Evolutionary conservation across 306 rosid genomes (phyloP).

Genomic region (Trifolium dubium): DNA sequence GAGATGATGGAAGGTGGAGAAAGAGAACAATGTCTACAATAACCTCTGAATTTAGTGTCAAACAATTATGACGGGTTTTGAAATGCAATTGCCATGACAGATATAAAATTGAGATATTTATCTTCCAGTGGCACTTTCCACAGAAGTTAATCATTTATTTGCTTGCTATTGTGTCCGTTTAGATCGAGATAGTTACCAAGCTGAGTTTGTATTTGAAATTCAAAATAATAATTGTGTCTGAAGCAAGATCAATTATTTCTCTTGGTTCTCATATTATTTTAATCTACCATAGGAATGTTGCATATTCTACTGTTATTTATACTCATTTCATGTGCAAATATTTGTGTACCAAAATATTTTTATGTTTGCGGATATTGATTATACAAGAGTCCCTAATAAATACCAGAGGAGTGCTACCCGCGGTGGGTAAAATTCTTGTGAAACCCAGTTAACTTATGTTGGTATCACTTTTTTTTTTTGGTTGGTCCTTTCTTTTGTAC

Average conservation of each 20-base stretch:
- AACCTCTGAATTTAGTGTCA: conserved; percentile 28
- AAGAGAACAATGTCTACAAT: conserved; percentile 7
- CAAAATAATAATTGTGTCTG: background rate
- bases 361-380: background rate
- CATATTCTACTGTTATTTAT: background rate
- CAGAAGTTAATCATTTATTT: background rate
- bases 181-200: conserved; percentile 2
- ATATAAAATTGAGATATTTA: conserved; percentile 25
- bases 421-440: background rate
- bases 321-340: background rate
- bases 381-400: background rate
- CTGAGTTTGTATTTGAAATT: conserved; percentile 17
- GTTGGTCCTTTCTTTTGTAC: no score
- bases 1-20: conserved; percentile 18
- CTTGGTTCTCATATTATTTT: background rate
- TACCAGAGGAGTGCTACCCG: background rate
- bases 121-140: conserved; percentile 15
- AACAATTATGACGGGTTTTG: conserved; percentile 20
- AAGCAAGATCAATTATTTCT: conserved; percentile 9
- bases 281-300: background rate
- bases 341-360: background rate
- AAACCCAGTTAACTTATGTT: no score
- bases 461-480: no score
- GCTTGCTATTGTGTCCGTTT: conserved; percentile 6
- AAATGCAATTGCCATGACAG: conserved; percentile 28